Evolutionary conservation across 345 rosid species (phyloP).

Genomic region (Atalantia buxifolia): DNA sequence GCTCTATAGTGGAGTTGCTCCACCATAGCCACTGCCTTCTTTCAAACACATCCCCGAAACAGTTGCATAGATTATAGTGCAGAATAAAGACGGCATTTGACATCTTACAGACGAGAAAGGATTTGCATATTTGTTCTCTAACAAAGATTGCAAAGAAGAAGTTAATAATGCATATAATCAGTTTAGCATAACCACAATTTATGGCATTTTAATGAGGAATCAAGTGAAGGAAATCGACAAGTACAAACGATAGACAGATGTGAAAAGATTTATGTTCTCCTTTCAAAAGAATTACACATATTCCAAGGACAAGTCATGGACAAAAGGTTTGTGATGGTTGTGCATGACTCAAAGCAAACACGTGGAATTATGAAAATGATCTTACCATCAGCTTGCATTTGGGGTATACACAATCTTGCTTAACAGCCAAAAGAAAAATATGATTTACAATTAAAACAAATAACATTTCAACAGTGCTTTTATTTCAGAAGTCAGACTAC

Average conservation of each 20-base stretch:
- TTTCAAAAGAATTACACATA: neutral
- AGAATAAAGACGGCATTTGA: neutral
- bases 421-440: slow-evolving; percentile 1
- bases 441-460: slow-evolving; percentile 1
- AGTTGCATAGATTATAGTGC: neutral
- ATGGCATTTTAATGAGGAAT: neutral
- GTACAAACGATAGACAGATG: neutral
- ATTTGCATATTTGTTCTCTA: neutral
- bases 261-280: neutral
- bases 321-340: neutral
- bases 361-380: neutral
- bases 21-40: neutral
- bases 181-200: neutral
- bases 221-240: neutral
- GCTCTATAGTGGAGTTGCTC: too few species aligned
- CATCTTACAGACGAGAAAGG: neutral
- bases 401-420: neutral
- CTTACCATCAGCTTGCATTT: neutral
- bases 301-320: neutral
- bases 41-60: neutral
- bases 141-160: neutral
- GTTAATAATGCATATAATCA: neutral
- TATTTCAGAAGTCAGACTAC: slow-evolving; percentile 7
- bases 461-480: neutral
- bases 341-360: neutral